These are phyloP conservation scores for Eucalyptus curtisii DNA, from an alignment of 345 rosid species.

Conservation along the genomic window DNA sequence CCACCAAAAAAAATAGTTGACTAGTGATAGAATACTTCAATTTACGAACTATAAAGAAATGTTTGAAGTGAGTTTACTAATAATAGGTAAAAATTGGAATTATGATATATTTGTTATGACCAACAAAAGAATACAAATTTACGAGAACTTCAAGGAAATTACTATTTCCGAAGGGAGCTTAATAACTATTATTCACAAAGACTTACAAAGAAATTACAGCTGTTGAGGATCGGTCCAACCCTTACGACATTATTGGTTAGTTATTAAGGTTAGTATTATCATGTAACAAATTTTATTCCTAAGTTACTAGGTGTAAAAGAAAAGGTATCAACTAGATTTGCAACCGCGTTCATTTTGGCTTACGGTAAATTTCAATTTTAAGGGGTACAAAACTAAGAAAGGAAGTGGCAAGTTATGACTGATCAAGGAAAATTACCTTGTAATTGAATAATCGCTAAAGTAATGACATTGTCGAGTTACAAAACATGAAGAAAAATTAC, in stretches of 20 bases:
- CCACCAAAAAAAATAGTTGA: too few relatives aligned
- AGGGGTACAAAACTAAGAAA: not conserved
- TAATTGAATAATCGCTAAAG: not conserved
- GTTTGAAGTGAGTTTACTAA: not conserved
- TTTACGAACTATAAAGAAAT: not conserved
- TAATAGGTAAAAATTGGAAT: not conserved
- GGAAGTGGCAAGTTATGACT: not conserved
- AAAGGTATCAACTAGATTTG: not conserved
- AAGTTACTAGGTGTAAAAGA: not conserved
- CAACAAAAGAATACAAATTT: not conserved
- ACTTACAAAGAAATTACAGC: not conserved
- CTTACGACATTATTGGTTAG: too few relatives aligned
- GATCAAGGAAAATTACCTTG: too few relatives aligned
- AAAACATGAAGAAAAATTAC: too few relatives aligned
- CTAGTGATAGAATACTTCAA: not conserved
- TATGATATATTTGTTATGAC: not conserved
- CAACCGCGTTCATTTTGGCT: not conserved
- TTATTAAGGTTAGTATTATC: too few relatives aligned
- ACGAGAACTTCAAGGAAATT: not conserved
- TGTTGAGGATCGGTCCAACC: not conserved
- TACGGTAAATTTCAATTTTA: not conserved
- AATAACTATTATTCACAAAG: too few relatives aligned
- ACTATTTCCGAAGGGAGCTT: not conserved
- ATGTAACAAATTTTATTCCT: too few relatives aligned
- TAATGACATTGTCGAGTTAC: not conserved